A percentile compares a stretch with the other conserved stretches of the same genome.
Conservation (phyloP, 106 monocot genomes). For the Iris macrosiphon region DNA sequence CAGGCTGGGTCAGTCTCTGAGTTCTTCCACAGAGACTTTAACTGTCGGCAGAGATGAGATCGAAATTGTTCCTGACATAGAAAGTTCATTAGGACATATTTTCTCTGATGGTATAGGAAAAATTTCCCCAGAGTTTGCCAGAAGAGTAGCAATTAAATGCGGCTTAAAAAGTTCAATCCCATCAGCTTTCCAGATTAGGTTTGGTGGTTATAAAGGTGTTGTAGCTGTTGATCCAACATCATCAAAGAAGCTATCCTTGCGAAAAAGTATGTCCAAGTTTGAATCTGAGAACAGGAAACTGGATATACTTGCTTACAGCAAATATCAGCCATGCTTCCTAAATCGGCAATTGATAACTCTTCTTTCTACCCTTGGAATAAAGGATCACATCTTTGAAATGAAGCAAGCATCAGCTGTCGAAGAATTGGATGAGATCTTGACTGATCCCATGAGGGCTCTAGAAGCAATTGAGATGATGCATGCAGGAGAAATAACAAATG, state of each 20-base stretch:
- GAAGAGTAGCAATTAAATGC: slow-evolving; percentile 60
- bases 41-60: slow-evolving; percentile 39
- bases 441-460: slow-evolving; percentile 43
- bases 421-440: slow-evolving; percentile 49
- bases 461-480: slow-evolving; percentile 56
- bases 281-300: slow-evolving; percentile 62
- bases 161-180: slow-evolving; percentile 45
- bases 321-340: slow-evolving; percentile 74
- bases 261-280: slow-evolving; percentile 86
- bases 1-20: slow-evolving; percentile 80
- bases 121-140: slow-evolving; percentile 72
- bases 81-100: slow-evolving; percentile 26
- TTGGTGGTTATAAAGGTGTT: slow-evolving; percentile 89
- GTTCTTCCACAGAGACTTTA: slow-evolving; percentile 81
- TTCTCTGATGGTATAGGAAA: slow-evolving; percentile 98
- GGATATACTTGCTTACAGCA: slow-evolving; percentile 81
- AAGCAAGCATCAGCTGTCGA: slow-evolving; percentile 53
- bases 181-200: slow-evolving; percentile 87
- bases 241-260: slow-evolving; percentile 49
- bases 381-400: slow-evolving; percentile 50
- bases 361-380: slow-evolving; percentile 79
- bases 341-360: slow-evolving; percentile 91
- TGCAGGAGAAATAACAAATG: slow-evolving; percentile 54
- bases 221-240: slow-evolving; percentile 78
- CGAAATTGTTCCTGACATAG: slow-evolving; percentile 57